Evolutionary conservation across 495 filamentous ascomycete genomes (phyloP), one percentile per base, ranked within the genome.

Genomic region (Xylaria intraflava): DNA sequence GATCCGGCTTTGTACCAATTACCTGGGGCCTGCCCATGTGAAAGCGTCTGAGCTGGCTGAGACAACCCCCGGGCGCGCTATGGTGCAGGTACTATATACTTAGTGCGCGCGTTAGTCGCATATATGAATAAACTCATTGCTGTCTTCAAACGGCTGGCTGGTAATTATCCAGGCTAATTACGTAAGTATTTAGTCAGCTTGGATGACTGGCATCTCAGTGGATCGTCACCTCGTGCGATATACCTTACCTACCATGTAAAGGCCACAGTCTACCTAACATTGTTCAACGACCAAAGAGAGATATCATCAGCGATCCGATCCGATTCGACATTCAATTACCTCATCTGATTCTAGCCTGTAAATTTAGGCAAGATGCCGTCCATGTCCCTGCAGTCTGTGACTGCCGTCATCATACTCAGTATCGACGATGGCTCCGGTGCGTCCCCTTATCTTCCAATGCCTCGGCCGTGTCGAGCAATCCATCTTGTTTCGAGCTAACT

Each of bases 301-400:
- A 38, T 22, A 35, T 27, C n/a, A 35, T 27, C 29, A 49, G 2
- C 52, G 19, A 48, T 29, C 6, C 41, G n/a, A 11, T 22, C 26
- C 41, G 41, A 24, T 43, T 43, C 23, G n/a, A 38, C 17, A 38
- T 17, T n/a, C 35, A 9, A 38, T 38, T 30, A 16, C 41, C 26
- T 9, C 22, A 16, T 11, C 20, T 16, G 9, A 27, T 6, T 20
- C 11, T 3, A 10, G 1, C 11, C 17, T 20, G 20, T 19, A 27
- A 14, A 62, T 45, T 45, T 49, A 10, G 20, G 39, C 61, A 67
- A 58, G 6, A 78, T 77, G 75, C 72, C 75, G 38, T 73, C 72
- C 65, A 83, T 97, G 69, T 89, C 90, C 53, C 83, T 97, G 55
- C 92, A 93, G 76, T 88, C 89, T 62, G 84, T 96, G 62, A 91